Conservation (phyloP, 139 green algal species). For the Chlamydomonas incerta region DNA sequence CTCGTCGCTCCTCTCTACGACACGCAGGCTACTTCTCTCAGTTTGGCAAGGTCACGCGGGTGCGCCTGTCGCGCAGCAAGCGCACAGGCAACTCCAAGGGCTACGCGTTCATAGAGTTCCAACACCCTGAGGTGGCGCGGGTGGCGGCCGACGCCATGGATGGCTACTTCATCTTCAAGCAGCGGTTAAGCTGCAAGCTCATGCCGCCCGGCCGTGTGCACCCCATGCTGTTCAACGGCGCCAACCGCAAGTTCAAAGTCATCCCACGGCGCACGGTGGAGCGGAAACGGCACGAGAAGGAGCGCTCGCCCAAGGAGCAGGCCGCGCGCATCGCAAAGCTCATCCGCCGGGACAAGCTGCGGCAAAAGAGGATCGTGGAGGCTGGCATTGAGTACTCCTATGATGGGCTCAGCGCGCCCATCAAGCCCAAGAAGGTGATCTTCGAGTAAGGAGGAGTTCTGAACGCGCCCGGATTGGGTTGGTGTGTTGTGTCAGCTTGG, state of each 20-base stretch:
- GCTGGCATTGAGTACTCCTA: conserved; percentile 91
- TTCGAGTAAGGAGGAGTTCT: conserved; percentile 1
- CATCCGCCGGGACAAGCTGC: conserved; percentile 64
- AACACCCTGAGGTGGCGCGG: conserved; percentile 80
- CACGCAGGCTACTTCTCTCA: conserved; percentile 78
- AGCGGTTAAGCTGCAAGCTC: conserved; percentile 60
- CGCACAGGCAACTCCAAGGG: conserved; percentile 68
- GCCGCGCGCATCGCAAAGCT: conserved; percentile 56
- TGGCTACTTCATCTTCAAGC: conserved; percentile 91
- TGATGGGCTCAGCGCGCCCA: conserved; percentile 49
- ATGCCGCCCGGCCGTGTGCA: conserved; percentile 62
- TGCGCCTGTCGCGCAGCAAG: conserved; percentile 76
- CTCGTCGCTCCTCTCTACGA: no score
- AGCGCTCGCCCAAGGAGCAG: conserved; percentile 67
- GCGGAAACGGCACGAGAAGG: conserved; percentile 75
- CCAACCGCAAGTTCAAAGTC: conserved; percentile 72
- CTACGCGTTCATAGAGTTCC: conserved; percentile 85
- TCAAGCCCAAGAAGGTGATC: conserved; percentile 55
- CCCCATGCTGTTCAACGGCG: conserved; percentile 81
- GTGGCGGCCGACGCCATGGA: conserved; percentile 92
- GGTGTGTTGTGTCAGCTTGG: no score
- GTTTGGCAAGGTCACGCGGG: conserved; percentile 75
- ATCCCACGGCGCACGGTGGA: conserved; percentile 85
- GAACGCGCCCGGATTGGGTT: no score
- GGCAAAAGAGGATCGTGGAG: conserved; percentile 69